These are phyloP conservation scores for Limonium bicolor DNA, from an alignment of 148 eudicot species.

Conservation along the genomic window DNA sequence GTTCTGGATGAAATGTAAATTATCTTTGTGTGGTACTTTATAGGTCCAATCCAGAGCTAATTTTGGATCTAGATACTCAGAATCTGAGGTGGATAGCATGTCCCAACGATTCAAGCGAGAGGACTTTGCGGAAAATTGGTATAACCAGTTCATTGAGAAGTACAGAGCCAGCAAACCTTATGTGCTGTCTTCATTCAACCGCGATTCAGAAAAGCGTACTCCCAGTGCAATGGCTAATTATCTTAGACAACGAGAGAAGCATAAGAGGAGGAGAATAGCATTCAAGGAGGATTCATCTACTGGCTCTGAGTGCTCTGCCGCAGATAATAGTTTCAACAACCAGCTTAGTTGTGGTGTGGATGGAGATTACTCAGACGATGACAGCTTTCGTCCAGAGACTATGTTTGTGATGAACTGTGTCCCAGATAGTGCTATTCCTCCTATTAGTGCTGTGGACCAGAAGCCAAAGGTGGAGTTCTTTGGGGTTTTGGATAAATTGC, in stretches of 20 bases:
- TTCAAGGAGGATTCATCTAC: conserved; percentile 39
- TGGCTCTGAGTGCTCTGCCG: conserved; percentile 24
- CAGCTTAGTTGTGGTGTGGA: conserved; percentile 22
- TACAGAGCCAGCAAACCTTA: conserved; percentile 59
- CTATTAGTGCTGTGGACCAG: conserved; percentile 16
- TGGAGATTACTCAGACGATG: conserved; percentile 20
- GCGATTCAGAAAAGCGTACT: conserved; percentile 59
- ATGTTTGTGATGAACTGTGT: conserved; percentile 75
- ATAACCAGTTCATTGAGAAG: conserved; percentile 61
- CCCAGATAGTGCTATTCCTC: conserved; percentile 68
- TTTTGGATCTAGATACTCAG: conserved; percentile 34
- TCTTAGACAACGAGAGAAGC: conserved; percentile 55
- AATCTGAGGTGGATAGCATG: conserved; percentile 28
- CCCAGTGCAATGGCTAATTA: conserved; percentile 79
- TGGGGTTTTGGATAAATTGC: conserved; percentile 82
- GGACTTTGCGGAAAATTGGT: conserved; percentile 86
- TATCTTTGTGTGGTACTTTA: neutral
- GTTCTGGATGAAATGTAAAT: too few species aligned
- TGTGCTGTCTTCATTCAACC: conserved; percentile 31
- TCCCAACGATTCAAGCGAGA: conserved; percentile 54
- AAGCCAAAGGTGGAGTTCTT: conserved; percentile 38
- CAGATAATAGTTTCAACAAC: conserved; percentile 27
- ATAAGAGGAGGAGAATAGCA: conserved; percentile 72
- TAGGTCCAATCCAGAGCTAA: conserved; percentile 34
- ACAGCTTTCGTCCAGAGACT: conserved; percentile 77